Percentiles rank a stretch among this genome's conserved stretches.
Conservation (phyloP, 1,284 basidiomycete genomes). For the Caloboletus firmus region DNA sequence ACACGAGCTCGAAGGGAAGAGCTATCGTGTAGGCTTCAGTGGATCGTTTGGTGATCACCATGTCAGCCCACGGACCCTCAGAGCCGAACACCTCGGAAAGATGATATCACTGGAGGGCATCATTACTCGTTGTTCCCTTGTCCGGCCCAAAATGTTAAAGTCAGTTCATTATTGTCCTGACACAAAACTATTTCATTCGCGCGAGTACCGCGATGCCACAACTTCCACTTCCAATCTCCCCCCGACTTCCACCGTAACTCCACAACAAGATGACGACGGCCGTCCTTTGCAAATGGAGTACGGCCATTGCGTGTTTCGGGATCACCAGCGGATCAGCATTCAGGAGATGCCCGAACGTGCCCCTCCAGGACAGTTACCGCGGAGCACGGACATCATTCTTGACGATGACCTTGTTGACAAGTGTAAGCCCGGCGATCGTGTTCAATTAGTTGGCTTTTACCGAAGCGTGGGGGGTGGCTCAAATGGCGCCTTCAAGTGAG, state of each 20-base stretch:
- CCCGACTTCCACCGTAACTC: constrained; percentile 90
- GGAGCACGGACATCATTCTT: constrained; percentile 93
- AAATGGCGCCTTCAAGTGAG: constrained; percentile 89
- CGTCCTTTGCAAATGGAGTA: constrained; percentile 90
- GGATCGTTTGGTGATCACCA: constrained; percentile 99
- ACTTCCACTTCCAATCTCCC: constrained; percentile 81
- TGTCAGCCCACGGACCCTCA: constrained; percentile 91
- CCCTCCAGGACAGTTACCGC: constrained; percentile 93
- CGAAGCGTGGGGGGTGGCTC: constrained; percentile 90
- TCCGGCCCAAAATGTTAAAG: constrained; percentile 97
- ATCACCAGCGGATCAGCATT: constrained; percentile 97
- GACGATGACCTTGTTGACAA: constrained; percentile 97
- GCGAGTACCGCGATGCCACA: constrained; percentile 92
- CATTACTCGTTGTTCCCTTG: constrained; percentile 96
- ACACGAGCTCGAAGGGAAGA: constrained; percentile 79
- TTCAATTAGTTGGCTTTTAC: constrained; percentile 96
- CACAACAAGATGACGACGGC: constrained; percentile 90
- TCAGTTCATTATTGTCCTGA: constrained; percentile 94
- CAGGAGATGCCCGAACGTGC: constrained; percentile 99
- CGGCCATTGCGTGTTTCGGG: constrained; percentile 89
- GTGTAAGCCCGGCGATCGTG: constrained; percentile 97
- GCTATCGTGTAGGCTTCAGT: constrained; percentile 88
- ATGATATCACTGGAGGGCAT: constrained; percentile 99
- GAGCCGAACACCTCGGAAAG: constrained; percentile 86
- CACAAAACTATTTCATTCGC: constrained; percentile 82